phyloP scores from a whole-genome alignment of 805 yeast genomes.

The Metschnikowia picachoensis region DNA sequence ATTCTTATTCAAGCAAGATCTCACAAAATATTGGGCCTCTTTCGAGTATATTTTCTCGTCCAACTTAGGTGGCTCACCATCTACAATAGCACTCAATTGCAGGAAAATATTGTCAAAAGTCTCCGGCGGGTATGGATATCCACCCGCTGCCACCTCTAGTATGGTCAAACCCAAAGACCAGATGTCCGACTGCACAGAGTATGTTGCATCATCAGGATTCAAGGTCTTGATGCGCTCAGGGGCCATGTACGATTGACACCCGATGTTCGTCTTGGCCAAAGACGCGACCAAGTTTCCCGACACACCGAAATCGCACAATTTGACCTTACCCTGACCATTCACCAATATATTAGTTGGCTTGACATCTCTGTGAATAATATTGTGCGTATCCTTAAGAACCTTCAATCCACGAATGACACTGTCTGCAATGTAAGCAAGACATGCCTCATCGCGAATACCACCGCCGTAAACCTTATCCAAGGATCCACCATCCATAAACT shows the following conservation, averaged over 20 bases:
- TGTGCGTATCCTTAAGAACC: constrained; percentile 82
- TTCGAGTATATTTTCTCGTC: constrained; percentile 44
- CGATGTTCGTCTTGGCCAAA: constrained; percentile 90
- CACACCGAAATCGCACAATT: constrained; percentile 94
- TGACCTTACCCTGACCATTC: constrained; percentile 78
- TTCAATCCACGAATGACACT: constrained; percentile 77
- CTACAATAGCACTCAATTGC: constrained; percentile 88
- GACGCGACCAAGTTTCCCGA: constrained; percentile 94
- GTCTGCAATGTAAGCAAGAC: constrained; percentile 74
- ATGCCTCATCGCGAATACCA: constrained; percentile 63
- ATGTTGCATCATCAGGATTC: constrained; percentile 72
- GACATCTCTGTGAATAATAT: constrained; percentile 93
- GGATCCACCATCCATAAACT: constrained; percentile 96
- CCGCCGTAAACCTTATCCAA: constrained; percentile 76
- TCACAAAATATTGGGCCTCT: constrained; percentile 82
- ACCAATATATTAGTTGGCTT: constrained; percentile 93
- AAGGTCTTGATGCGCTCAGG: constrained; percentile 86
- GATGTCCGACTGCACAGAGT: constrained; percentile 90
- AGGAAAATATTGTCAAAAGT: constrained; percentile 86
- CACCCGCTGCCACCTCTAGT: constrained; percentile 84
- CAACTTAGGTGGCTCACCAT: constrained; percentile 29
- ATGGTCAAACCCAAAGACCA: constrained; percentile 92
- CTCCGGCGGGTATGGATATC: constrained; percentile 96
- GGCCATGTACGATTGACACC: constrained; percentile 98
- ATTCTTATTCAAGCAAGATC: constrained; percentile 69